Conservation (phyloP, 768 basidiomycete genomes). For the Lactarius sanguifluus region DNA sequence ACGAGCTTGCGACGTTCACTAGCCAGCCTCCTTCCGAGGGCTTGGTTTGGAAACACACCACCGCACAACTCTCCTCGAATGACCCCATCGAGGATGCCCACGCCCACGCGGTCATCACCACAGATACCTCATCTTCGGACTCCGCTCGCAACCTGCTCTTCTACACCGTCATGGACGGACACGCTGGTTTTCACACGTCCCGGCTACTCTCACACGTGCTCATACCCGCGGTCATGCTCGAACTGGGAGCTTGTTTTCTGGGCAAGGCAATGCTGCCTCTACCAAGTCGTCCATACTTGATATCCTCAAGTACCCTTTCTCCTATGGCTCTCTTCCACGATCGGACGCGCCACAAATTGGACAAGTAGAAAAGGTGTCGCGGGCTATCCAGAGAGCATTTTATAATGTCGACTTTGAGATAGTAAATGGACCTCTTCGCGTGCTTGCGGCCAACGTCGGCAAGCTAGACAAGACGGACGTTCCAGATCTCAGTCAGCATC, state of each 20-base stretch:
- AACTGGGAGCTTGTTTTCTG: conserved; percentile 61
- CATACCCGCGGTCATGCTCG: conserved; percentile 78
- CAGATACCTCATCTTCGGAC: conserved; percentile 58
- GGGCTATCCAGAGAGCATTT: conserved; percentile 77
- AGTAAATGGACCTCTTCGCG: conserved; percentile 69
- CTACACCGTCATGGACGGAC: conserved; percentile 91
- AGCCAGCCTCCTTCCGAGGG: conserved; percentile 52
- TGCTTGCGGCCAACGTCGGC: conserved; percentile 60
- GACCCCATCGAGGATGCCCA: conserved; percentile 90
- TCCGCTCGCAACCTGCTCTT: conserved; percentile 74
- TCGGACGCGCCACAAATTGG: conserved; percentile 39
- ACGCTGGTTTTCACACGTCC: conserved; percentile 82
- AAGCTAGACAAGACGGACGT: conserved; percentile 49
- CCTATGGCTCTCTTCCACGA: conserved; percentile 29
- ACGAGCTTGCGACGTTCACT: conserved; percentile 50
- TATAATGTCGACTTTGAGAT: conserved; percentile 83
- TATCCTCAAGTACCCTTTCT: conserved; percentile 42
- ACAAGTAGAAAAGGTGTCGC: conserved; percentile 55
- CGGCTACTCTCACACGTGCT: conserved; percentile 78
- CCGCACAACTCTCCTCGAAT: conserved; percentile 80
- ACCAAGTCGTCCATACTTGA: conserved; percentile 37
- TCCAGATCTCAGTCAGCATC: conserved; percentile 70
- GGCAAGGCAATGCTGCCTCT: conserved; percentile 36
- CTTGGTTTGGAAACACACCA: conserved; percentile 71
- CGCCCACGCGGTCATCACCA: conserved; percentile 63